Evolutionary conservation across 2,329 filamentous ascomycete species (phyloP), one percentile per base, ranked within the genome.

Genomic region (Helotiales sp.): DNA sequence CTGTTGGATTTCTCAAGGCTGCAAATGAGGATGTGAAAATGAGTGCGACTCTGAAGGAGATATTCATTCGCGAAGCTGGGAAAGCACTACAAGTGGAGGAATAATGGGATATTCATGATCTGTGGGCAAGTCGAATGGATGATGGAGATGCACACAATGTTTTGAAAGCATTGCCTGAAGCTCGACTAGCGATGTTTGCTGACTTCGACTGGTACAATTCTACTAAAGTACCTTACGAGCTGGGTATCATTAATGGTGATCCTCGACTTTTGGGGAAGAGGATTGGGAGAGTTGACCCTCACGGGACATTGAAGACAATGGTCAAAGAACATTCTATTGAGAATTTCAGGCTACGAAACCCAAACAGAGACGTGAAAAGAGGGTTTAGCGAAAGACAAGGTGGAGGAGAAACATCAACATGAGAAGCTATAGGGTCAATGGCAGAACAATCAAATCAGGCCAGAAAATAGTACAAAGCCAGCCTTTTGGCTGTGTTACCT

Each of bases 101-200:
- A 66, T 76, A 74, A 0, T 86, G 83, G 83, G 82, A 85, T 65
- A 75, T 86, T 6, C 82, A 81, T 70, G 84, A 87, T 70, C 76
- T 86, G 1, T 86, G 84, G 84, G 84, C 79, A 2, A 80, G 82
- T 67, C 77, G 84, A 49, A 85, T 87, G 82, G 76, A 73, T 22
- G 76, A 80, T 26, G 76, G 74, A 2, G 79, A 80, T 60, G 82
- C 83, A 0, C 75, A 75, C 34, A 73, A 77, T 1, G 77, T 85
- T 32, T 74, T 85, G 7, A 78, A 81, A 61, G 80, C 80, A 0
- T 75, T 50, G 17, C 34, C 15, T 43, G 28, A 61, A 17, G 6
- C 34, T 37, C 24, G 32, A 17, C 11, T 7, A 26, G 24, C 45
- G 45, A 30, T 64, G 61, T 37, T 68, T 69, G 10, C 49, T 30